A percentile compares a stretch with the other conserved stretches of the same genome.
Conservation (phyloP, 495 filamentous ascomycete species). For the Hypoxylon trugodes region DNA sequence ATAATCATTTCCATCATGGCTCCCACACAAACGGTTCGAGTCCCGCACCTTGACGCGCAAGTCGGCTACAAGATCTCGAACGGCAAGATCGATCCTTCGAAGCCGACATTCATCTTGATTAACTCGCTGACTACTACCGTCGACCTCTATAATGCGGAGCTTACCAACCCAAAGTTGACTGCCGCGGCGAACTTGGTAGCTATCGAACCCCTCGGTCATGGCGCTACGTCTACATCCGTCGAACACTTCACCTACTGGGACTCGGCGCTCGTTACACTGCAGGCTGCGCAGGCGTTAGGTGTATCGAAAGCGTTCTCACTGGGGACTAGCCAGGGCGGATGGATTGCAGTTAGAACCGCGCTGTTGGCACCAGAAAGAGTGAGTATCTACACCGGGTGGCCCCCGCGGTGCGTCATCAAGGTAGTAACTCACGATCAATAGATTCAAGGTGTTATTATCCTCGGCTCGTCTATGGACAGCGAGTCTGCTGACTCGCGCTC, state of each 20-base stretch:
- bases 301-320: conserved; percentile 65
- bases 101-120: conserved; percentile 67
- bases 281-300: conserved; percentile 58
- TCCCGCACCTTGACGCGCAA: conserved; percentile 63
- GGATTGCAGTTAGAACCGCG: conserved; percentile 68
- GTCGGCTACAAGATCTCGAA: conserved; percentile 61
- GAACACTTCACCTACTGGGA: conserved; percentile 68
- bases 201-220: conserved; percentile 66
- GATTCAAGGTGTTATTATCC: conserved; percentile 66
- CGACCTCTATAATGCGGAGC: conserved; percentile 62
- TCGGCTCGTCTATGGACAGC: conserved; percentile 70
- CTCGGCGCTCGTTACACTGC: conserved; percentile 57
- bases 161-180: conserved; percentile 54
- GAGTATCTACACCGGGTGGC: neutral
- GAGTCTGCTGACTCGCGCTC: conserved; percentile 63
- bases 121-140: conserved; percentile 66
- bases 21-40: conserved; percentile 51
- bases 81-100: conserved; percentile 55
- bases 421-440: conserved; percentile 20
- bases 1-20: conserved; percentile 7
- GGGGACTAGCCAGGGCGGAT: conserved; percentile 71
- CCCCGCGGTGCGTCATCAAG: neutral
- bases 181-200: conserved; percentile 60
- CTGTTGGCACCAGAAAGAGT: conserved; percentile 65
- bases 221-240: conserved; percentile 49